Percentiles rank a stretch among this genome's conserved stretches.
Conservation (phyloP, 805 yeast genomes). For the Suhomyces prunicola region DNA sequence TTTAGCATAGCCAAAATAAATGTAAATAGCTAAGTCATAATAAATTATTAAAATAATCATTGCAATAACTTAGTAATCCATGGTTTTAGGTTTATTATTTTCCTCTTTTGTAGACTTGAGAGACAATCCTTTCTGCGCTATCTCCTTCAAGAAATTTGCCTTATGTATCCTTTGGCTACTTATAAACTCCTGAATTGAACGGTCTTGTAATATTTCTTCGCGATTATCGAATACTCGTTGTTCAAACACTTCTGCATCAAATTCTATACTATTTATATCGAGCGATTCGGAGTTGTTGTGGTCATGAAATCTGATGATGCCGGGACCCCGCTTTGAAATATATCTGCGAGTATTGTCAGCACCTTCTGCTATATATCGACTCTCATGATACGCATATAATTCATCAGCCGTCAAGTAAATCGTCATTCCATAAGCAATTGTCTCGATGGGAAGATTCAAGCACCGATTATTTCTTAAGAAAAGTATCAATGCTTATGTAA, state of each 20-base stretch:
- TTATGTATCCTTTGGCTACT: constrained; percentile 18
- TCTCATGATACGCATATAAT: neutral
- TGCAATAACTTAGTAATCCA: constrained; percentile 2
- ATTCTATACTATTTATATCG: constrained; percentile 13
- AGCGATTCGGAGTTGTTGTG: neutral
- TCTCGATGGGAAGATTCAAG: neutral
- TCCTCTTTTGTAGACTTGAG: constrained; percentile 4
- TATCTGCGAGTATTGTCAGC: neutral
- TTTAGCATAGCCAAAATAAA: neutral
- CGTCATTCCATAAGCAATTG: neutral
- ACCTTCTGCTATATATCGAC: neutral
- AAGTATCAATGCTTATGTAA: neutral
- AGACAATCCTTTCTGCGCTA: constrained; percentile 18
- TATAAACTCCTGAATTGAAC: constrained; percentile 12
- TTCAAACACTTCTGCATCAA: constrained; percentile 19
- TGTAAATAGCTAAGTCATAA: constrained; percentile 4
- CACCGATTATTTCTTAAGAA: neutral
- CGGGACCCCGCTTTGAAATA: neutral
- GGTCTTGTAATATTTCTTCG: constrained; percentile 8
- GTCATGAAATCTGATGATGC: neutral
- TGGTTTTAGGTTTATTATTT: neutral
- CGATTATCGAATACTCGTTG: constrained; percentile 7
- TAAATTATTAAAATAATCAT: neutral
- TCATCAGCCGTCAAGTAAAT: neutral
- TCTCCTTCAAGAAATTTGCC: constrained; percentile 22